Evolutionary conservation across 2,329 filamentous ascomycete species (phyloP), one percentile per base, ranked within the genome.

Genomic region (Rhynchosporium agropyri): DNA sequence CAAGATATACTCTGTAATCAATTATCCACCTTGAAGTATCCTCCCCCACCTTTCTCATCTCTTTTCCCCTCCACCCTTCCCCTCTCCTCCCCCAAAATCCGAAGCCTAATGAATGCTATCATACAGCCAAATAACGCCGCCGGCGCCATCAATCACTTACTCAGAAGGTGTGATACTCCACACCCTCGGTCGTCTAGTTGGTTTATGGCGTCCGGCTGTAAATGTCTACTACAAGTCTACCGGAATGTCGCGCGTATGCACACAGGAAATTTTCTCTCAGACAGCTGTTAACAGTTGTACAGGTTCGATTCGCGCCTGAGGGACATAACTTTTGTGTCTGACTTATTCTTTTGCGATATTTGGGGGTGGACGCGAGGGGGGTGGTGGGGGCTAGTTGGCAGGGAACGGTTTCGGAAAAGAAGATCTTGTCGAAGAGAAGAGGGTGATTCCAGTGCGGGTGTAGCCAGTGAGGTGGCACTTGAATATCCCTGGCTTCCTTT

Each of bases 201-300:
- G 64, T 65, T 65, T 65, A 63, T 63, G 61, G 61, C 64, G 64
- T 63, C 58, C 53, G 64, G 58, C 64, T 65, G 64, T 65, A 65
- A 65, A 63, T 55, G 46, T 46, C 56, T 48, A 61, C 53, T 60
- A 48, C 51, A 20, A 20, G 20, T 20, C 20, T 40, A 65, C 58
- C 64, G 51, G 61, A 62, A 65, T 63, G 64, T 65, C 64, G 61
- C 64, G 64, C 63, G 62, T 64, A 64, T 48, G 62, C 4, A 6
- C 3, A 20, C 15, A 8, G 43, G 36, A 51, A 61, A 58, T 64
- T 57, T 57, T 1, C 58, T 57, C 62, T 64, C 62, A 64, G 62
- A 57, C 58, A 58, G 51, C 58, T 61, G 62, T 59, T 64, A 64
- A 64, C 62, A 61, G 58, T 45, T 64, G 62, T 61, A 63, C 50